These are phyloP conservation scores for Wickerhamomyces subpelliculosus DNA, from an alignment of 805 yeast genomes.

Conservation along the genomic window DNA sequence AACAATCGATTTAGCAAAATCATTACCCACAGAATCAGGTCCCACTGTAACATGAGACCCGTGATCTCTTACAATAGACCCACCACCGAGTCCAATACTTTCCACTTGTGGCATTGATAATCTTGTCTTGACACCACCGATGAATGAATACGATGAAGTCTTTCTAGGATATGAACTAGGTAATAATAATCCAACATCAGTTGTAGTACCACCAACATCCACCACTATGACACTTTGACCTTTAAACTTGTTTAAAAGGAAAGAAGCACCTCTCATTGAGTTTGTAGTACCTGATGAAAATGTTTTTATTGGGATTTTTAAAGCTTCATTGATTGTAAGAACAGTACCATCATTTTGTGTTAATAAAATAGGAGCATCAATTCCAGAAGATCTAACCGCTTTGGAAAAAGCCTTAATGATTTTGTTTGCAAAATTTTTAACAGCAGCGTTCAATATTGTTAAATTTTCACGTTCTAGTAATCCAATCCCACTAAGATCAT, in stretches of 20 bases:
- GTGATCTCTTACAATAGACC: conserved; percentile 33
- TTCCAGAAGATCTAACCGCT: conserved; percentile 30
- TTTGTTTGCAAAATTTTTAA: conserved; percentile 33
- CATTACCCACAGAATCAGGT: conserved; percentile 42
- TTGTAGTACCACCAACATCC: conserved; percentile 46
- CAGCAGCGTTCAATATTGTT: conserved; percentile 39
- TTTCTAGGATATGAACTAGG: conserved; percentile 43
- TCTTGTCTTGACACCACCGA: conserved; percentile 44
- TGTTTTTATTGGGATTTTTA: conserved; percentile 35
- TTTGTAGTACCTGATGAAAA: conserved; percentile 46
- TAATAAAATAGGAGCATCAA: conserved; percentile 32
- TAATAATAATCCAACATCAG: conserved; percentile 41
- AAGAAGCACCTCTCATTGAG: conserved; percentile 43
- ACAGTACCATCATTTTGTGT: conserved; percentile 48
- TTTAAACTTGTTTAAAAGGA: conserved; percentile 22
- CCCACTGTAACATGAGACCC: conserved; percentile 28
- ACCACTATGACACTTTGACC: conserved; percentile 31
- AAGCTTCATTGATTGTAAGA: conserved; percentile 34
- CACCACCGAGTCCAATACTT: conserved; percentile 45
- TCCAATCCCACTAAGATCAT: conserved; percentile 37
- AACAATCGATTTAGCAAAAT: conserved; percentile 25
- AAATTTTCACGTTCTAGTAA: conserved; percentile 41
- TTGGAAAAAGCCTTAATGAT: conserved; percentile 32
- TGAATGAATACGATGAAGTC: conserved; percentile 32
- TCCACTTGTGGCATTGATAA: conserved; percentile 46